Percentiles rank a stretch among this genome's conserved stretches.
These are phyloP conservation scores for Monosporascus sp. DNA, from an alignment of 2,329 filamentous ascomycete genomes.

Conservation along the genomic window DNA sequence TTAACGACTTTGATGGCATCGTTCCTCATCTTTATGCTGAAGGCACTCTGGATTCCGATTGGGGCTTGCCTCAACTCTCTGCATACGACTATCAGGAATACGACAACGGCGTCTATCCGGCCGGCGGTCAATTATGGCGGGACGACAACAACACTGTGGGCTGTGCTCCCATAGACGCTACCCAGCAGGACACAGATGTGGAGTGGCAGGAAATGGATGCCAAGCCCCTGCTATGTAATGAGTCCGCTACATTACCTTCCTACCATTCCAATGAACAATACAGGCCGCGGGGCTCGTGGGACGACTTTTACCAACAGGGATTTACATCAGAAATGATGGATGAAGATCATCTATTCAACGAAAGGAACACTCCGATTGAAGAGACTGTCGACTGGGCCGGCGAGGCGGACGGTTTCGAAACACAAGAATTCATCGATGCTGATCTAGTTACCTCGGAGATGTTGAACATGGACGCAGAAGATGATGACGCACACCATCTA, in stretches of 20 bases:
- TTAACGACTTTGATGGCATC: neutral
- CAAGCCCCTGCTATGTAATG: neutral
- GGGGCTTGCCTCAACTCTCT: neutral
- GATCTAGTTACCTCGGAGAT: neutral
- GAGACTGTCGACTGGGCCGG: neutral
- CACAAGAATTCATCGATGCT: too few species aligned
- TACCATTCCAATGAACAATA: neutral
- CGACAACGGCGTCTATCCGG: neutral
- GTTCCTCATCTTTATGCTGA: neutral
- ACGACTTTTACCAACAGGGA: neutral
- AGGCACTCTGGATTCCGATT: neutral
- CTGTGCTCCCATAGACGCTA: too few species aligned
- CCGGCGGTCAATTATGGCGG: neutral
- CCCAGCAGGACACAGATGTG: too few species aligned
- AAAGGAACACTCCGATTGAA: neutral
- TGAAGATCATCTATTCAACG: neutral
- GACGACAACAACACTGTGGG: neutral
- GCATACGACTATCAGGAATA: neutral
- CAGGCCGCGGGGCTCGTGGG: neutral
- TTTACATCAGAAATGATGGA: neutral
- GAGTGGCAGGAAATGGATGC: neutral
- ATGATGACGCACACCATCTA: neutral
- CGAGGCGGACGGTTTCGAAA: neutral
- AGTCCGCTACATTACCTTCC: neutral
- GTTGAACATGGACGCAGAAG: neutral